Base-by-base conservation (phyloP, 2,329 filamentous ascomycete species). In the Trichoderma sp. region DNA sequence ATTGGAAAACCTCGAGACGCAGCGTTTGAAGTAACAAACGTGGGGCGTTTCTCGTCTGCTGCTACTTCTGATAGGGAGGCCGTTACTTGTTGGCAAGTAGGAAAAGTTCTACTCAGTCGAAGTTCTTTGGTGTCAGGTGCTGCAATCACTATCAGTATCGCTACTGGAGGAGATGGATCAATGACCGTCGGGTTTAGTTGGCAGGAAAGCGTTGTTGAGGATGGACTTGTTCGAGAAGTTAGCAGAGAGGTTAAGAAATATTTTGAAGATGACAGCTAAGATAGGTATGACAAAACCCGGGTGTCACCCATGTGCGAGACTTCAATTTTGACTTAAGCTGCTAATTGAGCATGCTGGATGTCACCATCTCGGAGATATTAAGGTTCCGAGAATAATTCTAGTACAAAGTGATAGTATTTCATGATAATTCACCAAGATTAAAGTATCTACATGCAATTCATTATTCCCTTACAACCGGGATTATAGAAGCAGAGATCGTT, bases 21-120 rank as follows among this genome's bases (percentile, higher is more conserved):
- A 18, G 84, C 81, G 9, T 86, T 84, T 27, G 87, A 88, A 76
- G 74, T 88, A 8, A 87, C 87, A 0, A 88, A 87, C 78, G 71
- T 88, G 4, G 87, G 87, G 0, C 79, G 84, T 2, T 81, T 85
- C 63, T 78, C 78, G 16, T 31, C 62, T 33, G 56, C 67, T 2
- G 66, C 50, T 18, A 75, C 8, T 79, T 82, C 33, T 35, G 9
- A 27, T 3, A 45, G 5, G 29, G 29, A 29, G 9, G 8, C 11
- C 16, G 8, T 9, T 45, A 6, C 4, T 18, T 2, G 31, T 12
- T 79, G 78, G 78, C 78, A 75, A 21, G 81, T 87, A 33, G 83
- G 83, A 1, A 81, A 84, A 4, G 83, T 87, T 78, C 76, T 85
- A 4, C 88, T 88, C 73, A 86, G 85, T 29, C 86, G 88, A 77